Conservation (phyloP, 768 basidiomycete genomes). For the Podaxis sp. region DNA sequence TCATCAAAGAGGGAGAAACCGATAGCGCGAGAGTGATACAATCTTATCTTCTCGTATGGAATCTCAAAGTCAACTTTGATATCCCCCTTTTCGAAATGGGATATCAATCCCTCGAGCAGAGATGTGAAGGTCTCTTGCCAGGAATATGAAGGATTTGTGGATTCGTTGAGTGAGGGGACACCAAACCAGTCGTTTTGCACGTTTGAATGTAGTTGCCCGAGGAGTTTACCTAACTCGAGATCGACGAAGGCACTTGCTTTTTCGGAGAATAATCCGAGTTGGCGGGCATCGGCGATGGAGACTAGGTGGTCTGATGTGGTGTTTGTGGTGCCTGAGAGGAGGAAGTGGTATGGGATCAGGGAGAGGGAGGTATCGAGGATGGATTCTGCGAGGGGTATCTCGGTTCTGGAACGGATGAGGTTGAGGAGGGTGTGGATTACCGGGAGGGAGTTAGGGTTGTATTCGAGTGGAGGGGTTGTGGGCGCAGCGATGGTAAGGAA, state of each 20-base stretch:
- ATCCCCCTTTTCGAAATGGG: conserved; percentile 33
- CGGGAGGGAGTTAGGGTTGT: conserved; percentile 37
- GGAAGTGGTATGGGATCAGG: conserved; percentile 48
- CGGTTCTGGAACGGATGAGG: conserved; percentile 42
- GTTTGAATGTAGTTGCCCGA: conserved; percentile 60
- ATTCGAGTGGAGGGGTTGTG: conserved; percentile 16
- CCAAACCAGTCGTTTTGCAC: conserved; percentile 84
- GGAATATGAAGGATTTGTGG: conserved; percentile 49
- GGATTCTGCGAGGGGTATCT: conserved; percentile 50
- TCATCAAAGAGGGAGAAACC: conserved; percentile 77
- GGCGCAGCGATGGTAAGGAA: conserved; percentile 29
- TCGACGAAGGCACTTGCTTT: conserved; percentile 49
- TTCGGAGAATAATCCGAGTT: conserved; percentile 32
- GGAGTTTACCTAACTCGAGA: conserved; percentile 57
- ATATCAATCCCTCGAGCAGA: conserved; percentile 57
- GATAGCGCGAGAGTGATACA: conserved; percentile 65
- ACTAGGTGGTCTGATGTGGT: conserved; percentile 35
- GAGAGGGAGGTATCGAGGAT: conserved; percentile 48
- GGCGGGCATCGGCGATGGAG: conserved; percentile 39
- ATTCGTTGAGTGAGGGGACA: conserved; percentile 32
- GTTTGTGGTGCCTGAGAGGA: conserved; percentile 47
- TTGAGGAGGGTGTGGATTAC: conserved; percentile 39
- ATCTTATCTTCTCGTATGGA: conserved; percentile 45
- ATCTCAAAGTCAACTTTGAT: conserved; percentile 27
- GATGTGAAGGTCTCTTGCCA: conserved; percentile 77